Conservation (phyloP, 1,284 basidiomycete genomes). For the Papiliotrema laurentii region DNA sequence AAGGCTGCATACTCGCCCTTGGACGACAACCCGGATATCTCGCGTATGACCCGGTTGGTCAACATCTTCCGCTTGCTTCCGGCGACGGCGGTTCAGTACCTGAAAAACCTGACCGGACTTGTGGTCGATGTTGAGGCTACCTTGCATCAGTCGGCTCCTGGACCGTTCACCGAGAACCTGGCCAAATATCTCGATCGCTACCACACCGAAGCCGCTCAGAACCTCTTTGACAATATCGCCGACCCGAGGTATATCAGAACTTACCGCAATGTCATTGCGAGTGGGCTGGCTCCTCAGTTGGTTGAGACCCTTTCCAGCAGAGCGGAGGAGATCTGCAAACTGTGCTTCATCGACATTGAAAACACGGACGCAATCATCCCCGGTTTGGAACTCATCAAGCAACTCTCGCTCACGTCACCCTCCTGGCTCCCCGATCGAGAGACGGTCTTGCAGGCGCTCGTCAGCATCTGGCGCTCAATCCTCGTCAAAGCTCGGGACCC, state of each 20-base stretch:
- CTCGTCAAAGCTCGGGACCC: constrained; percentile 35
- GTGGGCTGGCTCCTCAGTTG: constrained; percentile 69
- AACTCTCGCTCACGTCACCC: constrained; percentile 65
- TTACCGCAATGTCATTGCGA: constrained; percentile 72
- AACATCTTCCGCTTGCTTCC: constrained; percentile 97
- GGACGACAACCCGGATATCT: constrained; percentile 84
- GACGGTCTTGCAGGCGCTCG: constrained; percentile 62
- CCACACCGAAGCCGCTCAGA: constrained; percentile 74
- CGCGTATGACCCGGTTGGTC: constrained; percentile 86
- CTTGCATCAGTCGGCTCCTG: constrained; percentile 82
- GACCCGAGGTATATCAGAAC: constrained; percentile 73
- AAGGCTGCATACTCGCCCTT: constrained; percentile 72
- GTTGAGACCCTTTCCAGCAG: constrained; percentile 67
- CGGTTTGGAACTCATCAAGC: constrained; percentile 69
- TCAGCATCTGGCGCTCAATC: constrained; percentile 65
- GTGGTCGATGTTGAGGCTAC: constrained; percentile 92
- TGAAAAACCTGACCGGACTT: constrained; percentile 76
- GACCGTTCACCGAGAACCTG: constrained; percentile 90
- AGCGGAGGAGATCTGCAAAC: constrained; percentile 59
- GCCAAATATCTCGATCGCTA: constrained; percentile 90
- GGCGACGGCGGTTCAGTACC: constrained; percentile 85
- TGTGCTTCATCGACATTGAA: constrained; percentile 56
- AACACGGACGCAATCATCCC: constrained; percentile 59
- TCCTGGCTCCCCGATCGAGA: constrained; percentile 63
- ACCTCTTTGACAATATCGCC: constrained; percentile 74